Base-by-base conservation (phyloP, 495 filamentous ascomycete genomes). In the Penicillium macrosclerotiorum region DNA sequence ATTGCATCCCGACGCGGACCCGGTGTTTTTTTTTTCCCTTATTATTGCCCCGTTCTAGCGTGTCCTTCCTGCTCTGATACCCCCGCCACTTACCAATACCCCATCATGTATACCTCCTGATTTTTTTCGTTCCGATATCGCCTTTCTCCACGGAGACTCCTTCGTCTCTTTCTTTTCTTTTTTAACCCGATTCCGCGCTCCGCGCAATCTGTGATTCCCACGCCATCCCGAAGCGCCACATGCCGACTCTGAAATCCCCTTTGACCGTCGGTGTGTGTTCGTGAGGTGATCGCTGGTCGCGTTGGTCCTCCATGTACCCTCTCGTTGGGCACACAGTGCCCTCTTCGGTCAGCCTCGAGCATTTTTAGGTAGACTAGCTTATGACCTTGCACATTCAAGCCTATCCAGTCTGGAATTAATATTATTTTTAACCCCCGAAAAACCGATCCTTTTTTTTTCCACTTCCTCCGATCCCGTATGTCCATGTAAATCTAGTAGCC, bases 121-220 rank as follows among this genome's bases (percentile, higher is more conserved):
- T 45, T 23, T 44, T 58, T 58, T 50, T 57, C 54, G 51, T 37
- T 27, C 54, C 54, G 43, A 54, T 38, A 42, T 43, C 40, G 34
- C 19, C n/a, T 40, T 34, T 23, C 12, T n/a, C n/a, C n/a, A n/a
- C n/a, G n/a, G n/a, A n/a, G n/a, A n/a, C n/a, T n/a, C n/a, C n/a
- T n/a, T n/a, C n/a, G n/a, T n/a, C n/a, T n/a, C n/a, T n/a, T n/a
- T 46, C 37, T 12, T 30, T 30, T 13, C 38, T 30, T 33, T 42
- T 51, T 45, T 36, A 32, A 16, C 13, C 42, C 45, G 49, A 37
- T 55, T 31, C 47, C 53, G 53, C 53, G 36, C 43, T 37, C 48
- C 30, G 49, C 54, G 54, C 54, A 38, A 45, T 52, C 54, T 39
- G 16, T 35, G 40, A 45, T 53, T 20, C 20, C 37, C 36, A 40